These are phyloP conservation scores for Fermentozyma sake DNA, from an alignment of 1,139 yeast species.

Conservation along the genomic window DNA sequence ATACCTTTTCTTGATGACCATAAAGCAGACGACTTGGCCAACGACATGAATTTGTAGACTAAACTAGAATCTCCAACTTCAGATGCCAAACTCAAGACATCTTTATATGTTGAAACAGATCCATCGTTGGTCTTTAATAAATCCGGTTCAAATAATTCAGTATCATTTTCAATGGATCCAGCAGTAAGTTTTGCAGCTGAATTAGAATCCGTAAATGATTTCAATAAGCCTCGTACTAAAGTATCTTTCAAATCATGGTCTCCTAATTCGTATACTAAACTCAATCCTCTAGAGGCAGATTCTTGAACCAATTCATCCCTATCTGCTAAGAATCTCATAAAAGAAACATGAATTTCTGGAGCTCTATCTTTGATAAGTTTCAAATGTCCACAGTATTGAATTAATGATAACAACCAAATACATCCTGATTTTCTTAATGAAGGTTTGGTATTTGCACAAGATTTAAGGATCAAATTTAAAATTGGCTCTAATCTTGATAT, in stretches of 20 bases:
- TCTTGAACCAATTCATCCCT: constrained; percentile 85
- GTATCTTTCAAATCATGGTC: constrained; percentile 63
- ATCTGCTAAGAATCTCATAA: constrained; percentile 72
- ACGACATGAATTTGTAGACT: constrained; percentile 90
- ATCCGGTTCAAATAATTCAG: constrained; percentile 83
- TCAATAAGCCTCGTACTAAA: constrained; percentile 69
- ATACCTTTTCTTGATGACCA: constrained; percentile 95
- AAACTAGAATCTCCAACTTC: constrained; percentile 95
- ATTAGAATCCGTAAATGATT: constrained; percentile 71
- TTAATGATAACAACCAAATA: constrained; percentile 78
- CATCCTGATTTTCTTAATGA: constrained; percentile 71
- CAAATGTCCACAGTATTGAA: constrained; percentile 64
- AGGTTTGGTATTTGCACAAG: constrained; percentile 68
- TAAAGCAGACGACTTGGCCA: constrained; percentile 80
- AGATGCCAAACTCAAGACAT: constrained; percentile 77
- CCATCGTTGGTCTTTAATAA: constrained; percentile 76
- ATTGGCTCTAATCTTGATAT: constrained; percentile 29
- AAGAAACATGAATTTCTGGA: constrained; percentile 61
- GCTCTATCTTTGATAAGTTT: constrained; percentile 40
- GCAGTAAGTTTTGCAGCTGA: constrained; percentile 48
- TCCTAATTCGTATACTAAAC: constrained; percentile 78
- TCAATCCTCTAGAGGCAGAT: constrained; percentile 84
- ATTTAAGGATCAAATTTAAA: constrained; percentile 43
- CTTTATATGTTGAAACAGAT: constrained; percentile 84
- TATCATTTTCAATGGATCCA: constrained; percentile 73